Conservation (phyloP, 148 eudicot species). For the Chenopodium suecicum region DNA sequence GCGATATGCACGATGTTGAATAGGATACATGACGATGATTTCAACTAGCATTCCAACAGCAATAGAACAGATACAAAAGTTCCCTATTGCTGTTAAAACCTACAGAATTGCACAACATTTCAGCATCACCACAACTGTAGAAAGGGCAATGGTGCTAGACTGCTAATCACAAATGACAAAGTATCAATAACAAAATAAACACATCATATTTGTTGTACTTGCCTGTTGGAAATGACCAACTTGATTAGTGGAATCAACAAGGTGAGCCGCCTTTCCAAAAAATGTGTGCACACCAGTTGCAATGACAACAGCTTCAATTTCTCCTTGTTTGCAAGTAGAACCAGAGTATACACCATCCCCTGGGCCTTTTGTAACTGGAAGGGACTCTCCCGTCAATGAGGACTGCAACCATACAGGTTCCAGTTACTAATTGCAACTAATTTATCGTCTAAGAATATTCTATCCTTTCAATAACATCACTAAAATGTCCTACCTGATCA, state of each 20-base stretch:
- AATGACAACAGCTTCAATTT: constrained; percentile 91
- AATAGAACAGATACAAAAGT: constrained; percentile 96
- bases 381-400: constrained; percentile 93
- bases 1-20: constrained; percentile 83
- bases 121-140: constrained; percentile 5
- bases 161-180: background rate
- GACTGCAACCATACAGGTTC: constrained; percentile 53
- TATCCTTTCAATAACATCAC: background rate
- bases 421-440: constrained; percentile 9
- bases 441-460: background rate
- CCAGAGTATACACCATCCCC: constrained; percentile 99
- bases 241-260: constrained; percentile 90
- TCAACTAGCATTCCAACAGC: constrained; percentile 94
- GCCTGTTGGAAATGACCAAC: constrained; percentile 98
- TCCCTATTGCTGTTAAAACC: constrained; percentile 98
- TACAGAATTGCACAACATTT: constrained; percentile 23
- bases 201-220: constrained; percentile 23
- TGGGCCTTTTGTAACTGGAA: constrained; percentile 96
- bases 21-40: constrained; percentile 93
- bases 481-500: constrained; percentile 63
- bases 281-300: constrained; percentile 99
- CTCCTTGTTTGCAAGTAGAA: constrained; percentile 98
- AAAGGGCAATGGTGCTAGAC: background rate
- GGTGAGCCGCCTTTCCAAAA: constrained; percentile 98
- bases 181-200: background rate